phyloP scores from a whole-genome alignment of 305 asterid genomes.

The Solanum hybrid region DNA sequence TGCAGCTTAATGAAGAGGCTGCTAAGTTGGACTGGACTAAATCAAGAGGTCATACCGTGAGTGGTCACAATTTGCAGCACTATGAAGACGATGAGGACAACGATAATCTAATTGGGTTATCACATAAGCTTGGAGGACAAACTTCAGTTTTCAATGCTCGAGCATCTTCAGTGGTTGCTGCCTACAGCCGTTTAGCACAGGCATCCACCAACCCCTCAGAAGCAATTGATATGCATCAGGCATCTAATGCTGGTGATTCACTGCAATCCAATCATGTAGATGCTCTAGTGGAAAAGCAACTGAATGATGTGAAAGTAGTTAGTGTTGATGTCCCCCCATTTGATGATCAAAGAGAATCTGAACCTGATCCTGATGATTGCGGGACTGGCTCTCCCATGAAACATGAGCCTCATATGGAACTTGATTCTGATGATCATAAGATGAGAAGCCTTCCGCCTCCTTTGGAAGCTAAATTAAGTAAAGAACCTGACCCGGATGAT shows the following conservation, averaged over 20 bases:
- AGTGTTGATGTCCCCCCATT: neutral
- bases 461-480: constrained; percentile 2
- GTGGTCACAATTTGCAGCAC: constrained; percentile 22
- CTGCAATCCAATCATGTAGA: neutral
- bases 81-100: constrained; percentile 38
- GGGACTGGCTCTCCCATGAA: neutral
- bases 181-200: constrained; percentile 54
- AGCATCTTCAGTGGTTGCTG: constrained; percentile 76
- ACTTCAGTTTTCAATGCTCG: constrained; percentile 56
- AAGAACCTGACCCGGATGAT: constrained; percentile 22
- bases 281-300: neutral
- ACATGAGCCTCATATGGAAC: neutral
- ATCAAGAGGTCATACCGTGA: constrained; percentile 60
- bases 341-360: neutral
- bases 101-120: constrained; percentile 18
- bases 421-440: neutral
- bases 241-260: neutral
- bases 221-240: constrained; percentile 27
- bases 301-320: constrained; percentile 3
- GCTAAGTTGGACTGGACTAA: constrained; percentile 79
- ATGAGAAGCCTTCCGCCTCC: neutral
- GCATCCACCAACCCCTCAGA: constrained; percentile 20
- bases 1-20: constrained; percentile 82
- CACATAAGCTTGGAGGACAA: constrained; percentile 73
- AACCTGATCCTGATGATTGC: constrained; percentile 8